Evolutionary conservation across 176 grass and related monocot species (phyloP), one percentile per base, ranked within the genome.

Genomic region (Carex kokanica): DNA sequence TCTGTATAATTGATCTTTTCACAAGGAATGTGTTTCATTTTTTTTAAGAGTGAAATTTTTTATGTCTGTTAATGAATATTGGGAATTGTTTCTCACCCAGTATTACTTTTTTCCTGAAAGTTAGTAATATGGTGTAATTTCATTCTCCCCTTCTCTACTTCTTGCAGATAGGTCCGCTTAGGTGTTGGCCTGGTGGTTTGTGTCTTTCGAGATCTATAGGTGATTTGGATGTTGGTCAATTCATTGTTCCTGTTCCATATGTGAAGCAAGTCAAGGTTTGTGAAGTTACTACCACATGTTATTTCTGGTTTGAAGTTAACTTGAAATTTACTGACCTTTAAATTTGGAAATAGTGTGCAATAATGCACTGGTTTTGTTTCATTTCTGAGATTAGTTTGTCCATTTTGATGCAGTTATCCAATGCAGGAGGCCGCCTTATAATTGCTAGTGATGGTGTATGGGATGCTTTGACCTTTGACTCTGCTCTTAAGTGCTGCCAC

Each of bases 241-340:
- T 85, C 54, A 95, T 99, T 84, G 88, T 99, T 66, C 85, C 96
- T 72, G 83, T 99, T 92, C 93, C 96, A 64, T 88, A 95, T 88
- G 93, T 99, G 78, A 99, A 99, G 78, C 96, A 99, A 99, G 89
- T 95, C 78, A 99, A 96, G 96, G 96, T 99, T 60, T 87, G 91
- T 68, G 40, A 84, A 84, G 17, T 68, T 27, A 83, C 38, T 69
- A 16, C 32, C 21, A 45, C 78, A 21, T 1, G 6, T 77, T 31
- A 77, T 52, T 49, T 21, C 47, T 45, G 4, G 0, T 51, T 13
- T 58, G 1, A 36, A 80, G 13, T 38, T 10, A 73, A 49, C 2
- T 0, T 34, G 54, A 34, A n/a, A 36, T 36, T 79, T 79, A 34
- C 21, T n/a, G 21, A 34, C 17, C 53, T 55, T 79, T n/a, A 79